Evolutionary conservation across 306 rosid genomes (phyloP).

Genomic region (Coriaria nepalensis): DNA sequence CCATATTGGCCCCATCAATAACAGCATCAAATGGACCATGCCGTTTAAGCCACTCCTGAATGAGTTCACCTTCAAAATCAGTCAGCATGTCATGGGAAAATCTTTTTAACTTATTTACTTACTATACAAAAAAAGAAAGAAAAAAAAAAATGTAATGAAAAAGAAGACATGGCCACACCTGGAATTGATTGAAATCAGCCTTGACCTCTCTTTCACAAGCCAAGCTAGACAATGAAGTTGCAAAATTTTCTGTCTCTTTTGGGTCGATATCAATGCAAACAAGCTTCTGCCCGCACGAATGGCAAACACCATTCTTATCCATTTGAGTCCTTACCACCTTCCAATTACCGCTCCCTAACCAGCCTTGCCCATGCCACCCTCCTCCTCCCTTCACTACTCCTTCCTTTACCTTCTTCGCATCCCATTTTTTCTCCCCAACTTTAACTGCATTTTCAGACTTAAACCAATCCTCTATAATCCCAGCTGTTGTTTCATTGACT

Average conservation of each 20-base stretch:
- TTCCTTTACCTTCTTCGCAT: constrained; percentile 35
- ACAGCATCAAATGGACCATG: constrained; percentile 87
- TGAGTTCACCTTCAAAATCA: constrained; percentile 36
- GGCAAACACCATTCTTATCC: constrained; percentile 45
- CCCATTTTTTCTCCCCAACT: constrained; percentile 52
- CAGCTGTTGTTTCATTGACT: constrained; percentile 54
- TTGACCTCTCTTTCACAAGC: constrained; percentile 47
- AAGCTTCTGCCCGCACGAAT: constrained; percentile 48
- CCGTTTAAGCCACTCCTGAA: constrained; percentile 70
- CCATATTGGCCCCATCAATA: constrained; percentile 86
- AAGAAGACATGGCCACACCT: constrained; percentile 33
- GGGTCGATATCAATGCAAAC: constrained; percentile 88
- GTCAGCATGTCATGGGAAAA: constrained; percentile 18
- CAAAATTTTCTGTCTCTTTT: constrained; percentile 60
- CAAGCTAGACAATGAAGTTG: constrained; percentile 48
- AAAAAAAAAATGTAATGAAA: neutral
- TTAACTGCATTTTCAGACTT: constrained; percentile 34
- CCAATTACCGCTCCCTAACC: constrained; percentile 90
- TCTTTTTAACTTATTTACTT: constrained; percentile 3
- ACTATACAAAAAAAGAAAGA: neutral
- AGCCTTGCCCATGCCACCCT: constrained; percentile 98
- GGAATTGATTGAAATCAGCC: constrained; percentile 45
- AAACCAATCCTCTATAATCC: constrained; percentile 60
- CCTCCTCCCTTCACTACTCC: constrained; percentile 65
- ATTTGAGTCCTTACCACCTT: constrained; percentile 51